phyloP scores from a whole-genome alignment of 495 filamentous ascomycete genomes.

The Talaromyces borbonicus region DNA sequence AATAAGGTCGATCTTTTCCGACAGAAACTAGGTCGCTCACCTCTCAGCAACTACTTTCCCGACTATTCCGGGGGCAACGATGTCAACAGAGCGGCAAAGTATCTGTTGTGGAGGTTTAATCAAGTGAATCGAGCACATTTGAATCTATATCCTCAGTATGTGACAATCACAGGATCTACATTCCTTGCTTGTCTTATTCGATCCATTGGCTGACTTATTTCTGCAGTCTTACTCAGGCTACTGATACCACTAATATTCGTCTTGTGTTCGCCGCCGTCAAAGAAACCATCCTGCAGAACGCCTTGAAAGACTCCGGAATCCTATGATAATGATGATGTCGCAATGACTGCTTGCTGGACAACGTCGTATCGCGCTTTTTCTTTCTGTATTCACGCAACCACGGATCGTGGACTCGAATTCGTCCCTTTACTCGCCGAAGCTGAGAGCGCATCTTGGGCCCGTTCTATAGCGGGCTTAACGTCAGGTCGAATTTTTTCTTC shows the following conservation, averaged over 20 bases:
- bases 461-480: no score
- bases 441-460: no score
- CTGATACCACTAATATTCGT: constrained; percentile 95
- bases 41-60: constrained; percentile 88
- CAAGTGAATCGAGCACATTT: constrained; percentile 95
- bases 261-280: constrained; percentile 97
- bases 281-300: constrained; percentile 97
- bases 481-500: not conserved
- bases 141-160: constrained; percentile 96
- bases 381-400: constrained; percentile 23
- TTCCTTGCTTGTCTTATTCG: no score
- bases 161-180: no score
- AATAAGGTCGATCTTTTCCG: constrained; percentile 99
- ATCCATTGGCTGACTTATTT: no score
- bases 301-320: constrained; percentile 95
- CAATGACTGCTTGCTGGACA: constrained; percentile 9
- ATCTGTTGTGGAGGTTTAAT: constrained; percentile 95
- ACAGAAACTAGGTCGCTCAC: constrained; percentile 79
- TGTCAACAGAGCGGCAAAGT: constrained; percentile 95
- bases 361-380: constrained; percentile 8
- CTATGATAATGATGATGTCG: constrained; percentile 37
- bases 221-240: constrained; percentile 86
- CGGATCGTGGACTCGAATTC: no score
- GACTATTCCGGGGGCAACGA: constrained; percentile 97
- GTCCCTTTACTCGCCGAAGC: no score